Conservation (phyloP, 805 yeast species). For the Myxozyma neotropica region DNA sequence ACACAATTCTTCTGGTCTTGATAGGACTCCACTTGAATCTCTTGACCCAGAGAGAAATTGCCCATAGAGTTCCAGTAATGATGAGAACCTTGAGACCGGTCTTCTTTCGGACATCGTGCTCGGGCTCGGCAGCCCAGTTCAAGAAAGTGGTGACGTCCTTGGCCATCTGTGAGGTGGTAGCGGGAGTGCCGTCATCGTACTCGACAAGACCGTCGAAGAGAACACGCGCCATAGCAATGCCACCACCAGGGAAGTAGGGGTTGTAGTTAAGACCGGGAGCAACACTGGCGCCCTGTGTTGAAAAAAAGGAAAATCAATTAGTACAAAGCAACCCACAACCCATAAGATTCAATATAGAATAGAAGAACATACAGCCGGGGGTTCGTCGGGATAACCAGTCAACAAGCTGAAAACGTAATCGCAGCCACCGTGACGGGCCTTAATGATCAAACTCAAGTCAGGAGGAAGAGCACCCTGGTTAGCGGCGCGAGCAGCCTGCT, state of each 20-base stretch:
- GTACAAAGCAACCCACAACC: neutral
- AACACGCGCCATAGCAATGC: constrained; percentile 99
- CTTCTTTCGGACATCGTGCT: constrained; percentile 97
- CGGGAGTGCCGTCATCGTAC: constrained; percentile 98
- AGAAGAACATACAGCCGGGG: constrained; percentile 65
- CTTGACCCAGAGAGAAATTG: constrained; percentile 87
- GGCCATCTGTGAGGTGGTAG: constrained; percentile 98
- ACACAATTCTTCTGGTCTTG: constrained; percentile 91
- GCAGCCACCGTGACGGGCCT: constrained; percentile 98
- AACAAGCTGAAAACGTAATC: constrained; percentile 93
- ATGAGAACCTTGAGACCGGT: constrained; percentile 91
- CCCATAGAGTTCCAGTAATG: constrained; percentile 74
- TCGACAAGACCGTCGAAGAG: constrained; percentile 96
- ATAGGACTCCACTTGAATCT: constrained; percentile 97
- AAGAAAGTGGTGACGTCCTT: constrained; percentile 95
- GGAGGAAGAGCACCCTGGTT: constrained; percentile 99
- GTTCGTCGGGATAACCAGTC: constrained; percentile 98
- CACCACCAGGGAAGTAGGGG: constrained; percentile 99
- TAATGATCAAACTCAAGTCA: constrained; percentile 92
- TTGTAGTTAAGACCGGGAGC: constrained; percentile 97
- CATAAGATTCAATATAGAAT: neutral
- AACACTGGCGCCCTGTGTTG: constrained; percentile 72
- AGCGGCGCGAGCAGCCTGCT: constrained; percentile 99
- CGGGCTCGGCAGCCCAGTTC: constrained; percentile 98
- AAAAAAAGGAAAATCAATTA: too few species aligned